These are phyloP conservation scores for Debaryomyces prosopidis DNA, from an alignment of 805 yeast genomes.

Conservation along the genomic window DNA sequence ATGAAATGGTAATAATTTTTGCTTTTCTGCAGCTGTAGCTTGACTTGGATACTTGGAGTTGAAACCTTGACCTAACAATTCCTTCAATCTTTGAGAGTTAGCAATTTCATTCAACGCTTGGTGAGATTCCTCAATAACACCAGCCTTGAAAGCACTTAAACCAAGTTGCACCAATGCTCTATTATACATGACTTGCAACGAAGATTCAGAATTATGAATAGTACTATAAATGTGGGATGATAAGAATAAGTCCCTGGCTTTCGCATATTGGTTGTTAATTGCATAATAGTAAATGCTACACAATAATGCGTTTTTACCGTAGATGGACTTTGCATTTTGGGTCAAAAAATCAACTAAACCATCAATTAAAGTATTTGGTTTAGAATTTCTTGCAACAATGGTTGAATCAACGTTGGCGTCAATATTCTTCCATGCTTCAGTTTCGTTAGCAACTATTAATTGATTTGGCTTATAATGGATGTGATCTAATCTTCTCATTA, in stretches of 20 bases:
- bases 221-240: constrained; percentile 81
- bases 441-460: constrained; percentile 69
- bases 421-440: constrained; percentile 68
- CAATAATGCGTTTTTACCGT: constrained; percentile 81
- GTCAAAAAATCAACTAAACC: constrained; percentile 64
- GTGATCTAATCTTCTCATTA: constrained; percentile 85
- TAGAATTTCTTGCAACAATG: constrained; percentile 32
- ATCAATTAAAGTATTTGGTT: constrained; percentile 55
- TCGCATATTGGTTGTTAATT: constrained; percentile 76
- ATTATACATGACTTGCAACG: constrained; percentile 89
- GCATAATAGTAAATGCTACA: constrained; percentile 90
- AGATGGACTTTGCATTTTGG: constrained; percentile 63
- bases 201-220: constrained; percentile 81
- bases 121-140: constrained; percentile 82
- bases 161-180: constrained; percentile 96
- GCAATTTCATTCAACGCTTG: constrained; percentile 86
- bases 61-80: constrained; percentile 89
- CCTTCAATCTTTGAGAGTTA: constrained; percentile 82
- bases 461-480: constrained; percentile 87
- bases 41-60: constrained; percentile 63
- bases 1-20: constrained; percentile 92
- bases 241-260: constrained; percentile 86
- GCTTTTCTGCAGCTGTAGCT: constrained; percentile 62
- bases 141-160: constrained; percentile 89
- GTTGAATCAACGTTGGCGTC: constrained; percentile 25